A percentile compares a stretch with the other conserved stretches of the same genome.
phyloP scores from a whole-genome alignment of 2,329 filamentous ascomycete genomes.

The Saccharata proteae region DNA sequence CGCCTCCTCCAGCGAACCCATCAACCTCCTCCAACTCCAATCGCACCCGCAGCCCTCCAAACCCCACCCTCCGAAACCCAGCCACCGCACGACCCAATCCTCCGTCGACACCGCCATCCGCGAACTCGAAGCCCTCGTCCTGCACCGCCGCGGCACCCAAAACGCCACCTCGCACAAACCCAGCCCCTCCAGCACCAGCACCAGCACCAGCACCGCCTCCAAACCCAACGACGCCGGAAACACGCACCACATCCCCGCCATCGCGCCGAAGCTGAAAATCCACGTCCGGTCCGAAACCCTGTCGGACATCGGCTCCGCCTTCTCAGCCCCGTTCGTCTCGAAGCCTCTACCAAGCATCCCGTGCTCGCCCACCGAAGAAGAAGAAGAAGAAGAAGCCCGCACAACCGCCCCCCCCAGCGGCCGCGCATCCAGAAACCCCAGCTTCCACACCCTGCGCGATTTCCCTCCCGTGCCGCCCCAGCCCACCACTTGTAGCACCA shows the following conservation, averaged over 20 bases:
- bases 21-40: neutral
- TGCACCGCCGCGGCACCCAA: conserved; percentile 30
- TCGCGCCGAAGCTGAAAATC: conserved; percentile 33
- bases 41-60: conserved; percentile 6
- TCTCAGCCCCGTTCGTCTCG: conserved; percentile 26
- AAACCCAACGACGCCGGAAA: conserved; percentile 12
- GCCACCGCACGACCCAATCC: conserved; percentile 23
- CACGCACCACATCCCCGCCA: conserved; percentile 32
- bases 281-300: conserved; percentile 35
- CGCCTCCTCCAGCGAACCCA: conserved; percentile 22
- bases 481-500: too few species aligned
- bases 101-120: conserved; percentile 34
- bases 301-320: conserved; percentile 35
- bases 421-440: too few species aligned
- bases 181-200: too few species aligned
- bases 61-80: conserved; percentile 15
- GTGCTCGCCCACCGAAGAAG: conserved; percentile 1
- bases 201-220: conserved; percentile 14
- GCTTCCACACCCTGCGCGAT: too few species aligned
- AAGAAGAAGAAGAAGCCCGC: too few species aligned
- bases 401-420: too few species aligned
- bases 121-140: conserved; percentile 37
- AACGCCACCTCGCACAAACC: conserved; percentile 17
- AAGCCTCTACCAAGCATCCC: conserved; percentile 2
- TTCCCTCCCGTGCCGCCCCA: too few species aligned